phyloP scores from a whole-genome alignment of 129 eudicot genomes.

The Deinandra increscens region DNA sequence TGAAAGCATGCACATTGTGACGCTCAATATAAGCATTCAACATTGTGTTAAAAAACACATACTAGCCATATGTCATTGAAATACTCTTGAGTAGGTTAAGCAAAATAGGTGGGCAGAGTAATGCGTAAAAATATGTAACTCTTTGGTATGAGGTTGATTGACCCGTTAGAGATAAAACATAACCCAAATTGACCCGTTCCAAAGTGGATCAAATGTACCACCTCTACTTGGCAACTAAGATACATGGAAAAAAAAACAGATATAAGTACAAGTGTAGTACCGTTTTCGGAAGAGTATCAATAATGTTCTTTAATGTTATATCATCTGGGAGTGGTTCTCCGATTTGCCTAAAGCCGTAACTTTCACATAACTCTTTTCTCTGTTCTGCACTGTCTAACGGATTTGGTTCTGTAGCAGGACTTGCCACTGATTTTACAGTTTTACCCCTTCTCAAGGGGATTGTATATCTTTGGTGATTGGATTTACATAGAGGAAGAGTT shows the following conservation, averaged over 20 bases:
- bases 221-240: not conserved
- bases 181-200: not conserved
- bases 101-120: not conserved
- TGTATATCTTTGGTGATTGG: conserved; percentile 34
- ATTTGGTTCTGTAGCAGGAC: conserved; percentile 43
- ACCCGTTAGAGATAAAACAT: not conserved
- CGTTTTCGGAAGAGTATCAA: conserved; percentile 70
- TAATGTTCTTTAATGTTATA: conserved; percentile 70
- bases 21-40: not conserved
- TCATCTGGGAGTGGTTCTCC: conserved; percentile 85
- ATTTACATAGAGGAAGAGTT: conserved; percentile 38
- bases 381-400: conserved; percentile 55
- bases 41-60: not conserved
- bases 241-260: not conserved
- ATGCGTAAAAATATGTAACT: not conserved
- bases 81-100: not conserved
- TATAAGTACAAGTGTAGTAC: conserved; percentile 34
- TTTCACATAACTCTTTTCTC: conserved; percentile 63
- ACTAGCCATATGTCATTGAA: not conserved
- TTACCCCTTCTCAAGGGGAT: conserved; percentile 41
- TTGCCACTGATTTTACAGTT: conserved; percentile 59
- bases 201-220: not conserved
- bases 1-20: not conserved
- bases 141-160: not conserved
- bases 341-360: conserved; percentile 82